Percentiles rank a stretch among this genome's conserved stretches.
These are phyloP conservation scores for Nigrospora sphaerica DNA, from an alignment of 2,329 filamentous ascomycete species.

Conservation along the genomic window DNA sequence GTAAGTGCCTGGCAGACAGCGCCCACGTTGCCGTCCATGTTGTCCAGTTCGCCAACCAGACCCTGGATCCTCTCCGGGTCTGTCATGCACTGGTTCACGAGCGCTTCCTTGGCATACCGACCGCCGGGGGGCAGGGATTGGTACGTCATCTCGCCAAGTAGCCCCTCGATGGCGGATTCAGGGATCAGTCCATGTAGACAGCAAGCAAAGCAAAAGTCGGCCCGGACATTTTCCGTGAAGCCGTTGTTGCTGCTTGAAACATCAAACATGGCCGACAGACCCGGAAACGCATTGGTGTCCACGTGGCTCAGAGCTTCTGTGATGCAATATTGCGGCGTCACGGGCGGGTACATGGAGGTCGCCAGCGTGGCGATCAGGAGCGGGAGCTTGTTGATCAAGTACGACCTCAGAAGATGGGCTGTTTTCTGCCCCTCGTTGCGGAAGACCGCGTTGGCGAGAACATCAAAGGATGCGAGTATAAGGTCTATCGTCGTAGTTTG, in stretches of 20 bases:
- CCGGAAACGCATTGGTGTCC: slow-evolving; percentile 69
- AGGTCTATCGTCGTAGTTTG: slow-evolving; percentile 74
- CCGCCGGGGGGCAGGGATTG: slow-evolving; percentile 68
- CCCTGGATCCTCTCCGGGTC: slow-evolving; percentile 71
- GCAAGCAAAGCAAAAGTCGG: slow-evolving; percentile 84
- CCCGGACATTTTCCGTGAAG: slow-evolving; percentile 51
- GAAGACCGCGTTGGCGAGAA: slow-evolving; percentile 80
- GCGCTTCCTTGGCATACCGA: slow-evolving; percentile 68
- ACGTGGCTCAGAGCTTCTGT: slow-evolving; percentile 70
- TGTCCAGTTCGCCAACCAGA: slow-evolving; percentile 75
- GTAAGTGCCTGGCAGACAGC: slow-evolving; percentile 74
- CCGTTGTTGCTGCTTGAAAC: slow-evolving; percentile 50
- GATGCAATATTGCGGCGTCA: slow-evolving; percentile 65
- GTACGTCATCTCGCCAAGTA: slow-evolving; percentile 80
- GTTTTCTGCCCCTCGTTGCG: slow-evolving; percentile 47
- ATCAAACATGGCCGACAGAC: slow-evolving; percentile 52
- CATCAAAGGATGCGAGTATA: slow-evolving; percentile 82
- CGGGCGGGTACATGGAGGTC: slow-evolving; percentile 64
- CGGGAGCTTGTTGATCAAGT: slow-evolving; percentile 65
- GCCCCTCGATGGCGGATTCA: slow-evolving; percentile 66
- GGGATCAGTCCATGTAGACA: slow-evolving; percentile 80
- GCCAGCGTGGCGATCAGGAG: slow-evolving; percentile 45
- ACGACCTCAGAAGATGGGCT: slow-evolving; percentile 75
- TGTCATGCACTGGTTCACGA: slow-evolving; percentile 70
- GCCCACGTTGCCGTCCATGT: slow-evolving; percentile 85